Conservation (phyloP, 345 rosid species). For the Balakata baccata region DNA sequence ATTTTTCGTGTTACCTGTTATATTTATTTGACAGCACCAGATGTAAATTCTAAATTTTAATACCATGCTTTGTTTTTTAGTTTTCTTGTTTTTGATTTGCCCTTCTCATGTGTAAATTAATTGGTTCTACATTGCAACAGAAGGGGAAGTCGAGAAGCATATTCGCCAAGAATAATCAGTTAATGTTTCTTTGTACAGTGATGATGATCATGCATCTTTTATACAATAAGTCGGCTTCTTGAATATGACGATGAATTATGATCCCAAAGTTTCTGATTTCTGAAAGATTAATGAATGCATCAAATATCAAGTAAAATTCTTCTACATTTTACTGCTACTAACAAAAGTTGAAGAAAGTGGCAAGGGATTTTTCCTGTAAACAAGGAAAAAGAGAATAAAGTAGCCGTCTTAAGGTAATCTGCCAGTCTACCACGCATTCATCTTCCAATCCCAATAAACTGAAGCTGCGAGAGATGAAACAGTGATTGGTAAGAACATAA, state of each 20-base stretch:
- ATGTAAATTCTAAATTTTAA: not conserved
- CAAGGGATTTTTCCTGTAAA: not conserved
- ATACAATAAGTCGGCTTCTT: not conserved
- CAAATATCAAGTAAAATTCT: not conserved
- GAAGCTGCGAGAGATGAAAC: conserved; percentile 32
- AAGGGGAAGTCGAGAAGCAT: too few relatives aligned
- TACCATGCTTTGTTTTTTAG: not conserved
- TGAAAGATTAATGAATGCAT: not conserved
- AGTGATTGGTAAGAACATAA: not conserved
- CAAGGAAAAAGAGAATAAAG: not conserved
- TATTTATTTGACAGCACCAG: not conserved
- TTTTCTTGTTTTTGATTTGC: not conserved
- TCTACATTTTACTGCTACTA: not conserved
- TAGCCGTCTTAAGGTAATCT: not conserved
- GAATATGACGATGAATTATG: not conserved
- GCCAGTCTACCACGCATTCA: conserved; percentile 9
- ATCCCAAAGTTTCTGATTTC: not conserved
- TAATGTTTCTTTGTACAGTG: not conserved
- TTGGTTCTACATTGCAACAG: too few relatives aligned
- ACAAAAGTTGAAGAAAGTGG: not conserved
- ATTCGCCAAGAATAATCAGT: not conserved
- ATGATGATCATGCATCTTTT: not conserved
- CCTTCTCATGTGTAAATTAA: too few relatives aligned
- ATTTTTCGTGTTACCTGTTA: not conserved
- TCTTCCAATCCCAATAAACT: conserved; percentile 43